A percentile compares a stretch with the other conserved stretches of the same genome.
phyloP scores from a whole-genome alignment of 805 yeast genomes.

The Candida qinlingensis region DNA sequence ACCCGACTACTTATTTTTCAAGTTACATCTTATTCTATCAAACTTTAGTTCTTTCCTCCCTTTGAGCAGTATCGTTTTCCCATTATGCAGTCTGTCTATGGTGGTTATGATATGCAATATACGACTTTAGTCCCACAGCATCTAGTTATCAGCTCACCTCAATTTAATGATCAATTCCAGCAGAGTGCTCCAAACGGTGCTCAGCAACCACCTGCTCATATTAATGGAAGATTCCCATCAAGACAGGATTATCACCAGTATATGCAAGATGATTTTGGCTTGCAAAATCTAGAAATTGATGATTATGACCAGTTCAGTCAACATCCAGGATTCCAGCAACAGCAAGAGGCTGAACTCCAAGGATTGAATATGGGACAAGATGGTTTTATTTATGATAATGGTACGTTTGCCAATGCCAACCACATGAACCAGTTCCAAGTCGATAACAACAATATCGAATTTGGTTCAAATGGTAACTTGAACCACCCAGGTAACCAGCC shows the following conservation, averaged over 20 bases:
- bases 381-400: neutral
- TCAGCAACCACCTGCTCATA: neutral
- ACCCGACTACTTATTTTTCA: too few species aligned
- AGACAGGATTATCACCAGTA: slow-evolving; percentile 13
- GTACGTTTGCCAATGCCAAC: neutral
- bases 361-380: neutral
- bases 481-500: neutral
- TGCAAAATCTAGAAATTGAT: slow-evolving; percentile 3
- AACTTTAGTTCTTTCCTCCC: neutral
- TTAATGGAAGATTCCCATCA: slow-evolving; percentile 10
- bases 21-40: neutral
- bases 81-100: slow-evolving; percentile 23
- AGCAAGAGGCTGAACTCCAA: slow-evolving; percentile 1
- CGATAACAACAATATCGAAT: neutral
- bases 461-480: neutral
- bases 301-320: slow-evolving; percentile 4
- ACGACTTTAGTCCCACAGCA: slow-evolving; percentile 23
- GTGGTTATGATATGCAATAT: slow-evolving; percentile 21
- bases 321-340: slow-evolving; percentile 2
- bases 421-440: neutral
- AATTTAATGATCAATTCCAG: slow-evolving; percentile 11
- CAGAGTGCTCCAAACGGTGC: neutral
- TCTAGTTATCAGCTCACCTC: slow-evolving; percentile 21
- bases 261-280: slow-evolving; percentile 7
- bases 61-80: neutral